phyloP scores from a whole-genome alignment of 2,329 filamentous ascomycete genomes.

The Thelonectria rubi region DNA sequence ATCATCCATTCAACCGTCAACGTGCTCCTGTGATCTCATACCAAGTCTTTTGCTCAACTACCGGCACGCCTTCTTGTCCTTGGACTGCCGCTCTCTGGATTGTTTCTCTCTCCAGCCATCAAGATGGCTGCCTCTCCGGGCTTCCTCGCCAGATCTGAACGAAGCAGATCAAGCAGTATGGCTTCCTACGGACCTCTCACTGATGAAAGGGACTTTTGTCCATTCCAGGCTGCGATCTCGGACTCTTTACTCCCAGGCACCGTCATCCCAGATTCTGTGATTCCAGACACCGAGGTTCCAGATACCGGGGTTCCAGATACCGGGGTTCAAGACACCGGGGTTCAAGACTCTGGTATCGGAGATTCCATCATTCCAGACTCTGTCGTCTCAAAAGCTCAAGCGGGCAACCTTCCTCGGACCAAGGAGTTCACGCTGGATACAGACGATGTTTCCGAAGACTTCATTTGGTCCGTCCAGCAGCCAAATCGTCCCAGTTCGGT shows the following conservation, averaged over 20 bases:
- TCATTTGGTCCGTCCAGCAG: conserved; percentile 33
- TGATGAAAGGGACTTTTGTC: conserved; percentile 26
- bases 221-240: conserved; percentile 5
- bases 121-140: conserved; percentile 22
- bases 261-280: conserved; percentile 4
- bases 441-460: conserved; percentile 39
- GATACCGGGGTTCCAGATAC: conserved; percentile 2
- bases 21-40: background rate
- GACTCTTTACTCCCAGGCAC: background rate
- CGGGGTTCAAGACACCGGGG: background rate
- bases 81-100: background rate
- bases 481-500: conserved; percentile 34
- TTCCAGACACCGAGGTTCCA: conserved; percentile 20
- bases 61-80: background rate
- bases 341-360: conserved; percentile 13
- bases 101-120: background rate
- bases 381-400: conserved; percentile 24
- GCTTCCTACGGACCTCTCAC: conserved; percentile 14
- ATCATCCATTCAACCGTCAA: background rate
- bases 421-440: conserved; percentile 27
- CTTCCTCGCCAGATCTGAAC: background rate
- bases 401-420: background rate
- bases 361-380: conserved; percentile 19
- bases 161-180: conserved; percentile 15
- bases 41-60: background rate